Evolutionary conservation across 495 filamentous ascomycete species (phyloP).

Genomic region (Terfezia boudieri): DNA sequence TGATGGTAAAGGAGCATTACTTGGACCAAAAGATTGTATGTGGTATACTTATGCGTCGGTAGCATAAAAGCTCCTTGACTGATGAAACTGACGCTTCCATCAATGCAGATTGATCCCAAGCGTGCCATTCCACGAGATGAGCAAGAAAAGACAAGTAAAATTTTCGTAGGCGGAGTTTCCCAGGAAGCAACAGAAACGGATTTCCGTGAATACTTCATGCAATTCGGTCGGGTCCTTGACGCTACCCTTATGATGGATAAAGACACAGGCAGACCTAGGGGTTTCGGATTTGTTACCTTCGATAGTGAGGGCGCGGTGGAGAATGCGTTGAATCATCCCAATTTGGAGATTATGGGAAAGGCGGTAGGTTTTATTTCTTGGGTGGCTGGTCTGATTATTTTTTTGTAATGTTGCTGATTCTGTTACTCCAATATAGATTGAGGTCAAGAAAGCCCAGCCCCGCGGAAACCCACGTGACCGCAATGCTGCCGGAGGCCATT

Average conservation of each 20-base stretch:
- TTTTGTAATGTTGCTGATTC: neutral
- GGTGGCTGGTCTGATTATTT: neutral
- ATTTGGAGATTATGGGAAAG: conserved; percentile 79
- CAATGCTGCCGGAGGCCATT: conserved; percentile 5
- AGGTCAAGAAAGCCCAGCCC: conserved; percentile 95
- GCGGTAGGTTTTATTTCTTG: conserved; percentile 20
- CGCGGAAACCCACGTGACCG: conserved; percentile 73
- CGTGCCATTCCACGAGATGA: conserved; percentile 93
- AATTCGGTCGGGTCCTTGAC: conserved; percentile 89
- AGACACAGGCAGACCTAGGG: conserved; percentile 82
- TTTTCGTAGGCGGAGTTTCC: conserved; percentile 93
- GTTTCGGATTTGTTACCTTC: conserved; percentile 98
- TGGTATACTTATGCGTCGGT: conserved; percentile 2
- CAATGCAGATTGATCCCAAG: conserved; percentile 75
- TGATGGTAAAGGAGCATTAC: conserved; percentile 99
- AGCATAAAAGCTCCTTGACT: conserved; percentile 1
- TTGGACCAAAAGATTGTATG: conserved; percentile 96
- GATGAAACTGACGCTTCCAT: neutral
- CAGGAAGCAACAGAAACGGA: conserved; percentile 90
- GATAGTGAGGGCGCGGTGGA: conserved; percentile 92
- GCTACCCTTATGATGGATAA: conserved; percentile 99
- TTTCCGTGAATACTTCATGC: conserved; percentile 88
- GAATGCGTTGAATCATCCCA: conserved; percentile 51
- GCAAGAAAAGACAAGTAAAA: conserved; percentile 93
- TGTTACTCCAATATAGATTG: conserved; percentile 30